Conservation (phyloP, 2,329 filamentous ascomycete genomes). For the Ustulina deusta region DNA sequence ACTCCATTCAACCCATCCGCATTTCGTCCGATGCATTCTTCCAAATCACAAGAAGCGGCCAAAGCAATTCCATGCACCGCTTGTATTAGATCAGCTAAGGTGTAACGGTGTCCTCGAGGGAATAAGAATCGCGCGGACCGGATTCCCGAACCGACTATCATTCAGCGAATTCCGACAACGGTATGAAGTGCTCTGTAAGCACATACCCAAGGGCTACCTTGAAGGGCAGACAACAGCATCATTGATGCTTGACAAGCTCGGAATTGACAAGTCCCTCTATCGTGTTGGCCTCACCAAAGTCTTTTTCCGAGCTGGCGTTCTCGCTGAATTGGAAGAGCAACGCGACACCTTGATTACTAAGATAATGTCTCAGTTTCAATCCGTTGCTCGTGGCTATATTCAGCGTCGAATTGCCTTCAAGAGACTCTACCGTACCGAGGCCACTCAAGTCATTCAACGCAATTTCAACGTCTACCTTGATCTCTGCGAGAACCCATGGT, state of each 20-base stretch:
- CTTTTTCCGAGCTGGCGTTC: conserved; percentile 95
- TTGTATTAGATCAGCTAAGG: conserved; percentile 97
- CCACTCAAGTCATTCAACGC: conserved; percentile 91
- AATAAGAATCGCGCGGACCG: conserved; percentile 95
- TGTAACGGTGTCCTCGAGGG: conserved; percentile 99
- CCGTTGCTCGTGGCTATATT: conserved; percentile 88
- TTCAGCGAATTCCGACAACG: conserved; percentile 95
- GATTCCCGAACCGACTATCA: conserved; percentile 91
- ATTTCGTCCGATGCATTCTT: conserved; percentile 97
- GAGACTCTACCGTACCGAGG: conserved; percentile 91
- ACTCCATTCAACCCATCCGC: conserved; percentile 94
- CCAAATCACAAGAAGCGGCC: conserved; percentile 98
- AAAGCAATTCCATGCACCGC: conserved; percentile 88
- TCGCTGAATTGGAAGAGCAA: conserved; percentile 96
- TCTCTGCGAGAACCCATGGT: conserved; percentile 95
- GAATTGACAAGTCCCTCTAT: conserved; percentile 86
- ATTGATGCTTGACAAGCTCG: conserved; percentile 89
- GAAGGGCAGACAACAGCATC: conserved; percentile 88
- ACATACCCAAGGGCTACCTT: conserved; percentile 89
- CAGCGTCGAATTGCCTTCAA: conserved; percentile 92
- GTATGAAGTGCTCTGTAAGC: conserved; percentile 91
- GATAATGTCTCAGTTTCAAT: conserved; percentile 94
- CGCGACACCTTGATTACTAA: conserved; percentile 92
- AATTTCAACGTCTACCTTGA: conserved; percentile 95
- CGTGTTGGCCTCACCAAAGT: conserved; percentile 96